A percentile compares a stretch with the other conserved stretches of the same genome.
These are phyloP conservation scores for Ceriops tagal DNA, from an alignment of 345 rosid genomes.

Conservation along the genomic window DNA sequence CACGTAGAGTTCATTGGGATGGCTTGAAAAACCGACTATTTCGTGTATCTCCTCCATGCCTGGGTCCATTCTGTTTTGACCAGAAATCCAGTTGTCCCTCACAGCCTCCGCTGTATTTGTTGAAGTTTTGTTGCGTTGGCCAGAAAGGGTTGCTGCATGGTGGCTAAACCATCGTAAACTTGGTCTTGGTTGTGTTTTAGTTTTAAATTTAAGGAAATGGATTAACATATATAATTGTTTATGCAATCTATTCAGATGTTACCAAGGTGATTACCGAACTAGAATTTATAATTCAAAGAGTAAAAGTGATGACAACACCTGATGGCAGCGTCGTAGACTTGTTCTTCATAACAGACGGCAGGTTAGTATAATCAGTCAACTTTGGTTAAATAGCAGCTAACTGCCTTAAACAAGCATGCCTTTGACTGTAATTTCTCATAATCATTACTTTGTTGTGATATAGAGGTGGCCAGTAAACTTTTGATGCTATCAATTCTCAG, in stretches of 20 bases:
- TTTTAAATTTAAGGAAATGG: neutral
- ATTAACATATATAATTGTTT: neutral
- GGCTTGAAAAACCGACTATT: constrained; percentile 27
- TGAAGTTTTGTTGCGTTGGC: constrained; percentile 27
- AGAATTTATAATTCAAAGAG: constrained; percentile 28
- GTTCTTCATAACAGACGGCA: constrained; percentile 27
- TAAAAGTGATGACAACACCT: constrained; percentile 31
- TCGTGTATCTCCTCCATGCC: constrained; percentile 24
- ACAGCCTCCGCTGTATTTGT: constrained; percentile 13
- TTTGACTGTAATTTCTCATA: neutral
- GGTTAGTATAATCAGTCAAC: constrained; percentile 7
- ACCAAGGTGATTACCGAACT: constrained; percentile 28
- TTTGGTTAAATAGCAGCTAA: neutral
- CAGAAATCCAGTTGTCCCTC: constrained; percentile 8
- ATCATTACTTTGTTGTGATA: neutral
- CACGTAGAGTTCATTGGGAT: constrained; percentile 20
- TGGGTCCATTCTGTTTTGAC: constrained; percentile 17
- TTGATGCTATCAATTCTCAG: neutral
- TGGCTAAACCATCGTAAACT: neutral
- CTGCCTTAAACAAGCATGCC: neutral
- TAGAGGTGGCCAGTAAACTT: neutral
- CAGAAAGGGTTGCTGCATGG: constrained; percentile 28
- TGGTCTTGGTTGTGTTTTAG: neutral
- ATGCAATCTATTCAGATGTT: constrained; percentile 13
- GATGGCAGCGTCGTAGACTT: constrained; percentile 28